A percentile compares a stretch with the other conserved stretches of the same genome.
phyloP scores from a whole-genome alignment of 2,329 filamentous ascomycete genomes.

The Orbilia blumenaviensis region DNA sequence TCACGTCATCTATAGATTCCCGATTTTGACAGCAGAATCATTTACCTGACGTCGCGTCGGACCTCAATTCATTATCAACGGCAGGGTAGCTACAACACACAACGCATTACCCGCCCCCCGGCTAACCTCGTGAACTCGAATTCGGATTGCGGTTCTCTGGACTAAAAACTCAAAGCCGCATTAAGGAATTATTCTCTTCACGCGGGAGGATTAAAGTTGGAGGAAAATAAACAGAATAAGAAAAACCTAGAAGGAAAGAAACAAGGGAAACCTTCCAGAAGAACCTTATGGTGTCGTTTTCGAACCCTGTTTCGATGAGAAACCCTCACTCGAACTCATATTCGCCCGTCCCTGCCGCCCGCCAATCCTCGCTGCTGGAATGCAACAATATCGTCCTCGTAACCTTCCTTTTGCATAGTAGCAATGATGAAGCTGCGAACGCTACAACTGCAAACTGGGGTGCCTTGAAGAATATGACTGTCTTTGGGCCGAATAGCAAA shows the following conservation, averaged over 20 bases:
- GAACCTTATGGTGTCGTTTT: not conserved
- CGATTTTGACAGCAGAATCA: too few relatives aligned
- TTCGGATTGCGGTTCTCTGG: not conserved
- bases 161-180: not conserved
- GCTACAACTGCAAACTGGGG: slow-evolving; percentile 42
- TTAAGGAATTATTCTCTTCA: not conserved
- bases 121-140: too few relatives aligned
- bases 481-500: slow-evolving; percentile 48
- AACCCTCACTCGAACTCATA: slow-evolving; percentile 33
- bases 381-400: slow-evolving; percentile 44
- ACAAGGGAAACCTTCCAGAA: not conserved
- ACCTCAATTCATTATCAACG: too few relatives aligned
- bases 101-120: too few relatives aligned
- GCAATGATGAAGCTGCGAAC: slow-evolving; percentile 26
- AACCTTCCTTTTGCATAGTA: slow-evolving; percentile 37
- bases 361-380: slow-evolving; percentile 28
- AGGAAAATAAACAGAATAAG: not conserved
- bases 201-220: too few relatives aligned
- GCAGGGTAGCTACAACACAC: not conserved
- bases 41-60: too few relatives aligned
- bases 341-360: not conserved
- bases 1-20: not conserved
- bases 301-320: slow-evolving; percentile 20
- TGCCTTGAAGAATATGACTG: slow-evolving; percentile 45
- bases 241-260: not conserved